Evolutionary conservation across 495 filamentous ascomycete genomes (phyloP), one percentile per base, ranked within the genome.

Genomic region (Xylaria venustula): DNA sequence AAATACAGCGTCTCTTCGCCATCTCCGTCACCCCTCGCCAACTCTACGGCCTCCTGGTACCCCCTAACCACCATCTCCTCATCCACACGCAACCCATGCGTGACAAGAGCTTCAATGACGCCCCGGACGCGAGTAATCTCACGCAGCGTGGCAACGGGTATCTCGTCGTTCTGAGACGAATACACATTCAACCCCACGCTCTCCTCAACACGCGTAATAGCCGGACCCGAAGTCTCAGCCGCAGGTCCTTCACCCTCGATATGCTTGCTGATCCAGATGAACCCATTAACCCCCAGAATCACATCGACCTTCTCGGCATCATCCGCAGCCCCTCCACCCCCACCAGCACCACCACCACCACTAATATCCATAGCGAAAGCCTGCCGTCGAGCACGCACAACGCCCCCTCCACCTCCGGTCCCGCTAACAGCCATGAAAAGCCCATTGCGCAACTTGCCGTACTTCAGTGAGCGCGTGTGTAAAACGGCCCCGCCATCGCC

Each of bases 371-470:
- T 71, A 0, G 91, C 90, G 83, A 92, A 94, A n/a, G 93, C 85
- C 75, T 98, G 94, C 51, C 92, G 77, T 52, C 90, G 81, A 11
- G 84, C 83, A 54, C 94, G 77, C 37, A 91, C 89, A 4, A 98
- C 92, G 22, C 93, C 92, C 6, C 85, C 87, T 19, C 88, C 89
- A 1, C 91, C 91, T 2, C 93, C 92, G 4, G 86, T 87, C 2
- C 92, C 92, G 7, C 80, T 79, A 2, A 98, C 90, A 22, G 85
- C 83, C 25, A 96, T 77, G 66, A 98, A 97, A 7, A 93, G 77
- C 1, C 94, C 94, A 71, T 98, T 98, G 17, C 94, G 79, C 61
- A 98, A 77, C 75, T 98, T 98, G 7, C 94, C 94, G 74, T 97
- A 98, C 71, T 91, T 92, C 66, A 98, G 73, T 45, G 84, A 88